A percentile compares a stretch with the other conserved stretches of the same genome.
Conservation (phyloP, 345 rosid genomes). For the Schrenkiella parvula region DNA sequence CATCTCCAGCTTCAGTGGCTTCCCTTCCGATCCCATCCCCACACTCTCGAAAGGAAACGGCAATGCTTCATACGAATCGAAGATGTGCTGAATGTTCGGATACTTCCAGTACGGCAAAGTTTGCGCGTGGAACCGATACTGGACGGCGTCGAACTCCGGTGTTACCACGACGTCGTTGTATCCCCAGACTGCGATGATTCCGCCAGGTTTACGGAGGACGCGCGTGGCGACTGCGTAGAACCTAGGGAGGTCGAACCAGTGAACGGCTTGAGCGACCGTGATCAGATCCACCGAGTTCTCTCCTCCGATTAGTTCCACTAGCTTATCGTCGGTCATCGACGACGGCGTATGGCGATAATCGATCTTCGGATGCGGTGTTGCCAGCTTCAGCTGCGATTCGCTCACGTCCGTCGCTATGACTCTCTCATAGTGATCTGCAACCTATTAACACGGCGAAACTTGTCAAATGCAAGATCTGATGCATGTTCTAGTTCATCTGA, state of each 20-base stretch:
- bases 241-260: slow-evolving; percentile 63
- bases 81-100: slow-evolving; percentile 31
- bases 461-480: slow-evolving; percentile 5
- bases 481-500: background rate
- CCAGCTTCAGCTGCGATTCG: slow-evolving; percentile 33
- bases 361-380: slow-evolving; percentile 27
- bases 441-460: slow-evolving; percentile 5
- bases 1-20: slow-evolving; percentile 50
- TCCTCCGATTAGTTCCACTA: slow-evolving; percentile 32
- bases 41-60: slow-evolving; percentile 64
- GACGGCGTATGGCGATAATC: slow-evolving; percentile 19
- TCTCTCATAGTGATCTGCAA: slow-evolving; percentile 32
- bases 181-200: slow-evolving; percentile 57
- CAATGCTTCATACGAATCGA: slow-evolving; percentile 46
- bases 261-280: slow-evolving; percentile 58
- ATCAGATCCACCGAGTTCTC: slow-evolving; percentile 40
- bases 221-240: slow-evolving; percentile 52
- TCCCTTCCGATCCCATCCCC: slow-evolving; percentile 59
- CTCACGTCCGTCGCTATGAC: slow-evolving; percentile 33
- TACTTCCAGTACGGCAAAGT: slow-evolving; percentile 49
- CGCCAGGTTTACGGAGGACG: slow-evolving; percentile 52
- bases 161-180: slow-evolving; percentile 47
- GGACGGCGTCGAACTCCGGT: slow-evolving; percentile 45
- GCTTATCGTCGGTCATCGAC: slow-evolving; percentile 32
- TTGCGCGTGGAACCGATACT: slow-evolving; percentile 41